A percentile compares a stretch with the other conserved stretches of the same genome.
phyloP scores from a whole-genome alignment of 768 basidiomycete species.

The Sistotremastrum niveocremeum region DNA sequence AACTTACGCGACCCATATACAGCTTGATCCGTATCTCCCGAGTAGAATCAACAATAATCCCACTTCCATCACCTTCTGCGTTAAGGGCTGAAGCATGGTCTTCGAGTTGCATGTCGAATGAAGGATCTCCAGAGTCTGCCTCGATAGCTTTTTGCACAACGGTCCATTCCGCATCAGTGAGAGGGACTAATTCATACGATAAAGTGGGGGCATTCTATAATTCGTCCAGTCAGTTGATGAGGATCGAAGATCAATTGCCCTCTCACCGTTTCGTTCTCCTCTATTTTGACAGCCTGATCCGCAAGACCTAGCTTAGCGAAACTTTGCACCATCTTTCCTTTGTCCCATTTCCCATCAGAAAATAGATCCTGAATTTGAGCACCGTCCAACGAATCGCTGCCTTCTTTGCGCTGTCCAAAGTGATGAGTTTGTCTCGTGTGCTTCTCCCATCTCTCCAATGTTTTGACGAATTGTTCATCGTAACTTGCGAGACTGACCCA shows the following conservation, averaged over 20 bases:
- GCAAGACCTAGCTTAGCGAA: conserved; percentile 51
- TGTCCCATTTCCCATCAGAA: conserved; percentile 49
- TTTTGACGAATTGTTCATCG: conserved; percentile 51
- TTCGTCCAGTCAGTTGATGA: background rate
- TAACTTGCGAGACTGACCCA: conserved; percentile 78
- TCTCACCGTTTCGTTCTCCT: conserved; percentile 22
- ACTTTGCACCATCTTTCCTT: conserved; percentile 60
- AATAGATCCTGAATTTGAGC: conserved; percentile 32
- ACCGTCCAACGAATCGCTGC: conserved; percentile 23
- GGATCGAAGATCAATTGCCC: conserved; percentile 1
- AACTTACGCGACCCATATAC: conserved; percentile 52
- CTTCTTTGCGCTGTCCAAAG: conserved; percentile 23
- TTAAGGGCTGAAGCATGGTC: conserved; percentile 21
- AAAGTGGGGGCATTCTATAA: conserved; percentile 4
- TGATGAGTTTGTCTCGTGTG: conserved; percentile 30
- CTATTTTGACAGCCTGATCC: conserved; percentile 19
- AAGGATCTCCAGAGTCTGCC: conserved; percentile 4
- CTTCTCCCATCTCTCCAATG: conserved; percentile 49
- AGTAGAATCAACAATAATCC: conserved; percentile 47
- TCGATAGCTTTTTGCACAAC: conserved; percentile 24
- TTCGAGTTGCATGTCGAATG: conserved; percentile 20
- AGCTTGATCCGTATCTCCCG: conserved; percentile 61
- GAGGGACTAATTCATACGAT: conserved; percentile 32
- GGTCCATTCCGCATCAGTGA: conserved; percentile 31
- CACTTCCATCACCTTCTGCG: conserved; percentile 17